These are phyloP conservation scores for Protea cynaroides DNA, from an alignment of 164 flowering plant species.

Conservation along the genomic window DNA sequence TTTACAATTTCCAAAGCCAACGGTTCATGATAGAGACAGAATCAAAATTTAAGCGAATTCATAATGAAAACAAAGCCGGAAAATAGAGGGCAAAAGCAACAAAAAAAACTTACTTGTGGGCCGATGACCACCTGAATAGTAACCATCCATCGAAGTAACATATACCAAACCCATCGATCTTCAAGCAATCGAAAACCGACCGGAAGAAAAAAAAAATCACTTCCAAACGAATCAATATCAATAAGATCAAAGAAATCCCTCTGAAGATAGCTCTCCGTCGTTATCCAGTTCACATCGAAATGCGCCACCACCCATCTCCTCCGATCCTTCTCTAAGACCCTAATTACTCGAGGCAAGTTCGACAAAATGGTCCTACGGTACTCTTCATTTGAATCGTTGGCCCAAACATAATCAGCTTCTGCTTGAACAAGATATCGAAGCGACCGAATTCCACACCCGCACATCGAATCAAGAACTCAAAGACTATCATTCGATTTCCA, in stretches of 20 bases:
- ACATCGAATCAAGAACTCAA: constrained; percentile 76
- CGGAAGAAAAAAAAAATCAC: constrained; percentile 69
- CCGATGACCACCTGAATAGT: constrained; percentile 82
- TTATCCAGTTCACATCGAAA: constrained; percentile 56
- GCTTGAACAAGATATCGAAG: constrained; percentile 75
- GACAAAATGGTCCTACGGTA: constrained; percentile 31
- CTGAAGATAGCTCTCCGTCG: constrained; percentile 55
- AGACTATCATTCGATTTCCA: constrained; percentile 37
- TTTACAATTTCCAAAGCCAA: too few relatives aligned
- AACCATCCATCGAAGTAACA: constrained; percentile 84
- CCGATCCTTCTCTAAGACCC: constrained; percentile 23
- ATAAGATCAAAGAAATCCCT: constrained; percentile 66
- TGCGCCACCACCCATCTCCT: constrained; percentile 62
- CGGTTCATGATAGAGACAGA: too few relatives aligned
- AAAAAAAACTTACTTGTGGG: constrained; percentile 72
- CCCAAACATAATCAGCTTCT: constrained; percentile 75
- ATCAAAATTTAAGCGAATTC: too few relatives aligned
- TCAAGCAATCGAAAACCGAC: constrained; percentile 55
- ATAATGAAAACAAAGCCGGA: not conserved
- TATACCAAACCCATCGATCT: constrained; percentile 71
- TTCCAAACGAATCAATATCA: constrained; percentile 91
- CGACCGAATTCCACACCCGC: constrained; percentile 90
- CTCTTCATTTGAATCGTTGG: constrained; percentile 71
- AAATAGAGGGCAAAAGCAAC: not conserved
- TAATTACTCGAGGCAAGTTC: constrained; percentile 33